A percentile compares a stretch with the other conserved stretches of the same genome.
Evolutionary conservation across 768 basidiomycete genomes (phyloP).

Genomic region (Pleurotus salmoneostramineus): DNA sequence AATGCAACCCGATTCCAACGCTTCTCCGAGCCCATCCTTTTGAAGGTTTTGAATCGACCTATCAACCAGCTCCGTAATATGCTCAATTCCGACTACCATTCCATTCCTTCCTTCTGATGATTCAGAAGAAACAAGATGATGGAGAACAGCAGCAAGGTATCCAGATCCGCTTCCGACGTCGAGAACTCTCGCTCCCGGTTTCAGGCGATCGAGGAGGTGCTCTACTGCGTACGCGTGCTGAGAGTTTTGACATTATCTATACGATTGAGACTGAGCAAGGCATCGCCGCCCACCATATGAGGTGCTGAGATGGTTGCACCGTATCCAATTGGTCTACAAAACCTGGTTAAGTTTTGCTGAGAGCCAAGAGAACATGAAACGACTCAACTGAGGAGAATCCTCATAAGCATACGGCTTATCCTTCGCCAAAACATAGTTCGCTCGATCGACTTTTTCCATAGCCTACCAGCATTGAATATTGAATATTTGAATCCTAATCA

Average conservation of each 20-base stretch:
- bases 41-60: slow-evolving; percentile 67
- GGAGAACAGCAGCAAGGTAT: slow-evolving; percentile 79
- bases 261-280: background rate
- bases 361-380: background rate
- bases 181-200: slow-evolving; percentile 70
- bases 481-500: background rate
- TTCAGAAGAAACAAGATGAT: slow-evolving; percentile 54
- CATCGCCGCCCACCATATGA: slow-evolving; percentile 70
- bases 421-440: slow-evolving; percentile 53
- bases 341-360: background rate
- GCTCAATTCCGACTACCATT: slow-evolving; percentile 86
- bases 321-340: slow-evolving; percentile 65
- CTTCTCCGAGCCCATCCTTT: slow-evolving; percentile 56
- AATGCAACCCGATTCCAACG: slow-evolving; percentile 52
- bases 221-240: slow-evolving; percentile 87
- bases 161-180: slow-evolving; percentile 91
- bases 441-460: slow-evolving; percentile 67
- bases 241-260: background rate
- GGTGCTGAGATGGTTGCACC: slow-evolving; percentile 95
- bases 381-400: slow-evolving; percentile 71
- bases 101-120: slow-evolving; percentile 35
- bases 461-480: slow-evolving; percentile 36
- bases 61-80: slow-evolving; percentile 74
- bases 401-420: slow-evolving; percentile 53
- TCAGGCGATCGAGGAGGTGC: slow-evolving; percentile 68